phyloP scores from a whole-genome alignment of 2,329 filamentous ascomycete genomes.

The Epichloe gansuensis region DNA sequence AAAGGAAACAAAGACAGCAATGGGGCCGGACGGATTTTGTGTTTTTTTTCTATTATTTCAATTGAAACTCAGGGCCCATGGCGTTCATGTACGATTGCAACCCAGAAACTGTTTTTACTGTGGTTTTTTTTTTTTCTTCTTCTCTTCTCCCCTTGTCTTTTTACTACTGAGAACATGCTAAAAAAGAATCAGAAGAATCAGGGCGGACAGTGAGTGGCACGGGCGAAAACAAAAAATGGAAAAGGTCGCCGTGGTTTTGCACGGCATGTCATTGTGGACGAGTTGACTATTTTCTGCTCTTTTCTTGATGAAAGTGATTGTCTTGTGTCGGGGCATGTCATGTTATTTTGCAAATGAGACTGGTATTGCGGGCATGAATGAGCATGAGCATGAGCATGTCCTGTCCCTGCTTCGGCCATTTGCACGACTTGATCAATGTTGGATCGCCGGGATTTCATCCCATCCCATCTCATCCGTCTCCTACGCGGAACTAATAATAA shows the following conservation, averaged over 20 bases:
- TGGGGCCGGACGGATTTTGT: constrained; percentile 6
- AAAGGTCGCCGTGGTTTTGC: constrained; percentile 11
- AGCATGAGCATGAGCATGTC: too few species aligned
- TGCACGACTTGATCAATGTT: too few species aligned
- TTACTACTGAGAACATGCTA: constrained; percentile 17
- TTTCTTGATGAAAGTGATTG: background rate
- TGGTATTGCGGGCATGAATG: too few species aligned
- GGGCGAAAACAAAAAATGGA: constrained; percentile 8
- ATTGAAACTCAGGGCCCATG: constrained; percentile 10
- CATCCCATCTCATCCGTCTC: too few species aligned
- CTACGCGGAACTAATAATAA: too few species aligned
- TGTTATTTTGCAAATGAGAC: too few species aligned
- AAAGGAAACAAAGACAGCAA: constrained; percentile 3
- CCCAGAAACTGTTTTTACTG: constrained; percentile 8
- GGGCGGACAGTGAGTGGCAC: constrained; percentile 13
- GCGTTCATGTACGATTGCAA: constrained; percentile 26
- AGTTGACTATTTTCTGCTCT: background rate
- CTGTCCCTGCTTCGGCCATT: too few species aligned
- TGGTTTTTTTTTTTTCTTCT: constrained; percentile 14
- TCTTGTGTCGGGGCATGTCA: too few species aligned
- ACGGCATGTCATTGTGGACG: constrained; percentile 1
- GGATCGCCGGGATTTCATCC: too few species aligned
- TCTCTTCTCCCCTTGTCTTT: constrained; percentile 9
- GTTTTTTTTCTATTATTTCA: constrained; percentile 1
- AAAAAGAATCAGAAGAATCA: constrained; percentile 14